A percentile compares a stretch with the other conserved stretches of the same genome.
Evolutionary conservation across 495 filamentous ascomycete genomes (phyloP).

Genomic region (Cercophora sp.): DNA sequence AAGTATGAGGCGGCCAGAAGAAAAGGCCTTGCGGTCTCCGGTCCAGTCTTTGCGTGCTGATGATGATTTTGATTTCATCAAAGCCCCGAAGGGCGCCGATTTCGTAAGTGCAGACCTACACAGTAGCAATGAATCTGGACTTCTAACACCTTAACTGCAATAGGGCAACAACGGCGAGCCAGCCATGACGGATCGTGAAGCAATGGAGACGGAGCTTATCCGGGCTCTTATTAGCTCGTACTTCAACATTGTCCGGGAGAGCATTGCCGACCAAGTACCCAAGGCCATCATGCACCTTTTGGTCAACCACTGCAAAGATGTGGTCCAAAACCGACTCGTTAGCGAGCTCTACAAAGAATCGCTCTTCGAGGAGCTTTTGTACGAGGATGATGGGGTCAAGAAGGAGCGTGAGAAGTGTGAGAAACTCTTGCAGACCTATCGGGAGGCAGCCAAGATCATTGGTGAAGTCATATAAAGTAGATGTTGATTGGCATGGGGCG

Average conservation of each 20-base stretch:
- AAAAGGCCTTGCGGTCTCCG: slow-evolving; percentile 45
- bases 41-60: slow-evolving; percentile 28
- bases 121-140: neutral
- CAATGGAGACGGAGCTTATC: slow-evolving; percentile 96
- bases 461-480: slow-evolving; percentile 92
- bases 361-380: slow-evolving; percentile 88
- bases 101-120: slow-evolving; percentile 52
- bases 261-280: slow-evolving; percentile 94
- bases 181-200: slow-evolving; percentile 88
- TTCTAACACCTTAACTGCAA: slow-evolving; percentile 25
- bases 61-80: slow-evolving; percentile 33
- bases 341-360: slow-evolving; percentile 92
- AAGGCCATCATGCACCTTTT: slow-evolving; percentile 99
- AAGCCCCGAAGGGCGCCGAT: slow-evolving; percentile 22
- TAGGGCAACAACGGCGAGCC: slow-evolving; percentile 59
- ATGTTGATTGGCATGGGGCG: too few species aligned
- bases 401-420: slow-evolving; percentile 98
- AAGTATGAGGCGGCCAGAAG: slow-evolving; percentile 74
- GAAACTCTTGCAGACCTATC: slow-evolving; percentile 87
- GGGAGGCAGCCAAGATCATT: slow-evolving; percentile 95
- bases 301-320: slow-evolving; percentile 96
- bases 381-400: slow-evolving; percentile 96
- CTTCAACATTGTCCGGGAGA: slow-evolving; percentile 97
- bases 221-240: slow-evolving; percentile 94
- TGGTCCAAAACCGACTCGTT: slow-evolving; percentile 92